Evolutionary conservation across 331 rosid species (phyloP), one percentile per base, ranked within the genome.

Genomic region (Malus hybrid): DNA sequence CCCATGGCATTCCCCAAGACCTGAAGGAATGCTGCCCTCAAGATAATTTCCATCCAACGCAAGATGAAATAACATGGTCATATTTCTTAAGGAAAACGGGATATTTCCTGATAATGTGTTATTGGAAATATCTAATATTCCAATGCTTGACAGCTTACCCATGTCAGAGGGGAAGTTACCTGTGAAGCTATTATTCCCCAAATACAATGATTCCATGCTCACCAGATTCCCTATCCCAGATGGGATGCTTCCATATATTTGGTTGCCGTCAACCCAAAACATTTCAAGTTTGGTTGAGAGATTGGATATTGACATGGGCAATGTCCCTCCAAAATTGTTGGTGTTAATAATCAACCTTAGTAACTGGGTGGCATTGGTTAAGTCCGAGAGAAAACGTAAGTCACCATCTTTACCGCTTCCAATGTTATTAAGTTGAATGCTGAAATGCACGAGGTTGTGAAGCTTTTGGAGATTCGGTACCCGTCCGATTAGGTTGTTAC

Each of bases 341-440:
- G 1, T 0, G 24, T 24, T 24, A 2, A 20, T 1, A 0, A 0
- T 0, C 27, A 72, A 8, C 5, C 0, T 0, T n/a, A 0, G 0
- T 13, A 72, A 46, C 36, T n/a, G 15, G 1, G 32, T 34, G 46
- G 67, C 39, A 72, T 72, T 72, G 52, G 31, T 33, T 5, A 72
- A 57, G 52, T 10, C n/a, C 46, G 31, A 24, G 12, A 72, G 5
- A 27, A 57, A 72, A 10, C 27, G 7, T 5, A 72, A 48, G 67
- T 72, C 76, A 36, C 28, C 28, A 15, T 22, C 9, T 12, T 33
- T 15, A 5, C 65, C 75, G 1, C 10, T 50, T 48, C 75, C 75
- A 16, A 71, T 46, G 28, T 19, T 4, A 18, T n/a, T 71, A 0
- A 0, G 0, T 7, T 0, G 0, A 16, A 71, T 4, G 10, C 0